A percentile compares a stretch with the other conserved stretches of the same genome.
Conservation (phyloP, 169 alveolate species). For the Plasmodium coatneyi region DNA sequence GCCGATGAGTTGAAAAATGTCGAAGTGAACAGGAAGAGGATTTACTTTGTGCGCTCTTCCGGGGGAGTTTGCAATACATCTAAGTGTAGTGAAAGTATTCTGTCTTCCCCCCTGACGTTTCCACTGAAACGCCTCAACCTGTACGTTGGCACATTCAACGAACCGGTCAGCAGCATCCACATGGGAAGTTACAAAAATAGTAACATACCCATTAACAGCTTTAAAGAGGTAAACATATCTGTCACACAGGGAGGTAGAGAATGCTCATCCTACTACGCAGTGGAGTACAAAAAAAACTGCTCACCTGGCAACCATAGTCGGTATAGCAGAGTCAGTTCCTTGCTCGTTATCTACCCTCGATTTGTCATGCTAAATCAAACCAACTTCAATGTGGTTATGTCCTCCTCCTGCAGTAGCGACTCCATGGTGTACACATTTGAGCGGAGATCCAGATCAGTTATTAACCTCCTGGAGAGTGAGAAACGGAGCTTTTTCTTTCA, state of each 20-base stretch:
- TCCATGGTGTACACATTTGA: background rate
- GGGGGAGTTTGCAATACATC: background rate
- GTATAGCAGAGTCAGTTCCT: background rate
- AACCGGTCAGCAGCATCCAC: background rate
- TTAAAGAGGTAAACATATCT: background rate
- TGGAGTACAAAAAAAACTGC: background rate
- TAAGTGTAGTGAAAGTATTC: background rate
- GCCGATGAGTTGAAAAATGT: background rate
- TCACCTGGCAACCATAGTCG: background rate
- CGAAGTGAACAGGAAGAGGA: constrained; percentile 10
- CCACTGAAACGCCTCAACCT: background rate
- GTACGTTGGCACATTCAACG: background rate
- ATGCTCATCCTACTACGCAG: background rate
- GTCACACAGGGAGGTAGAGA: background rate
- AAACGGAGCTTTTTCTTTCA: constrained; percentile 30
- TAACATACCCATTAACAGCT: background rate
- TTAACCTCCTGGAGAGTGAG: background rate
- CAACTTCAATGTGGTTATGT: constrained; percentile 23
- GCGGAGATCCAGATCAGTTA: constrained; percentile 4
- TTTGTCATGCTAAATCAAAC: constrained; percentile 23
- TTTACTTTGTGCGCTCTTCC: background rate
- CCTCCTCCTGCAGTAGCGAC: background rate
- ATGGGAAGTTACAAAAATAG: background rate
- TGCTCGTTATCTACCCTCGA: constrained; percentile 7
- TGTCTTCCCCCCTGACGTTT: background rate